Conservation (phyloP, 495 filamentous ascomycete species). For the Geoglossum glabrum region DNA sequence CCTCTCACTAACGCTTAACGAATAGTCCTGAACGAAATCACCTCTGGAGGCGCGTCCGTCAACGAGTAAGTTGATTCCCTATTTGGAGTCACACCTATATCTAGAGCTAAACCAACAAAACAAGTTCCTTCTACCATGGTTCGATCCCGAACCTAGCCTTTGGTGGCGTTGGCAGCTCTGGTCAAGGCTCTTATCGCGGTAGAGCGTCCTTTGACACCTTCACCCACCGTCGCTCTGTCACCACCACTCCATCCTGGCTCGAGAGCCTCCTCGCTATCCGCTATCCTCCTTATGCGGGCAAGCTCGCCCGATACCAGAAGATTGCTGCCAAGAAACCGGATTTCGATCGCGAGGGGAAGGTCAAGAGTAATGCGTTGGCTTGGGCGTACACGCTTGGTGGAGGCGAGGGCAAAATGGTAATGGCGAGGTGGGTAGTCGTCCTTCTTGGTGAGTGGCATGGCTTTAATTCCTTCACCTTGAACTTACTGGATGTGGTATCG, state of each 20-base stretch:
- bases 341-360: slow-evolving; percentile 59
- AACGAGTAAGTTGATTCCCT: slow-evolving; percentile 35
- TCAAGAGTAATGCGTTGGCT: slow-evolving; percentile 21
- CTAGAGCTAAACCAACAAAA: slow-evolving; percentile 12
- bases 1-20: not conserved
- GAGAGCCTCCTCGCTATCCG: slow-evolving; percentile 53
- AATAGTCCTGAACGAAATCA: slow-evolving; percentile 38
- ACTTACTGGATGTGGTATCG: no score
- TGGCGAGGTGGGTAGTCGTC: slow-evolving; percentile 26
- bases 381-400: slow-evolving; percentile 27
- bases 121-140: slow-evolving; percentile 48
- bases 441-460: slow-evolving; percentile 9
- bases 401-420: slow-evolving; percentile 25
- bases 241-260: slow-evolving; percentile 60
- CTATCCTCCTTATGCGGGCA: slow-evolving; percentile 60
- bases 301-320: slow-evolving; percentile 34
- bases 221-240: slow-evolving; percentile 56
- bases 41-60: slow-evolving; percentile 57
- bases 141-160: slow-evolving; percentile 60
- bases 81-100: slow-evolving; percentile 17
- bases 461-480: not conserved
- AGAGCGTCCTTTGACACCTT: slow-evolving; percentile 70
- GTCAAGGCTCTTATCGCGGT: slow-evolving; percentile 69
- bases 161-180: slow-evolving; percentile 77
- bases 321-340: slow-evolving; percentile 43